phyloP scores from a whole-genome alignment of 345 rosid species.

The Physaria fendleri region DNA sequence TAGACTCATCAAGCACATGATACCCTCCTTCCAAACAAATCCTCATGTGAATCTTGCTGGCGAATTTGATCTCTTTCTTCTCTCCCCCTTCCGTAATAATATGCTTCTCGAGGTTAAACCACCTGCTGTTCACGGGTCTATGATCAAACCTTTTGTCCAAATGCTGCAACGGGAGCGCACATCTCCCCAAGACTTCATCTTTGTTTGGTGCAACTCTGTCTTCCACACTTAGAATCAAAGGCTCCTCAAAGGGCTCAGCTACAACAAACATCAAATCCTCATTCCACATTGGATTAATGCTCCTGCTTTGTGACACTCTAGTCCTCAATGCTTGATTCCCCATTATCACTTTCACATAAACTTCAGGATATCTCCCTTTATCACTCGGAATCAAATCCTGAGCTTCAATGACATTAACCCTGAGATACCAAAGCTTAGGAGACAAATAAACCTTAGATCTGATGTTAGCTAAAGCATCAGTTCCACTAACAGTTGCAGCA shows the following conservation, averaged over 20 bases:
- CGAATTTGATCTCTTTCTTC: constrained; percentile 68
- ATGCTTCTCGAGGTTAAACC: constrained; percentile 85
- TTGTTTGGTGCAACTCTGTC: constrained; percentile 65
- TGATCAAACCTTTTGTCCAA: constrained; percentile 69
- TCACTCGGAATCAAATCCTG: constrained; percentile 71
- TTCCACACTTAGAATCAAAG: constrained; percentile 59
- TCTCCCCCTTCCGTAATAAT: constrained; percentile 52
- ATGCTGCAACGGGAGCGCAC: constrained; percentile 42
- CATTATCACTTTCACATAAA: constrained; percentile 54
- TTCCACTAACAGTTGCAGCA: constrained; percentile 58
- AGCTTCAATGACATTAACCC: constrained; percentile 90
- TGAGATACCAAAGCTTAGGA: constrained; percentile 88
- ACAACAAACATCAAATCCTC: constrained; percentile 92
- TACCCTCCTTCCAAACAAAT: constrained; percentile 86
- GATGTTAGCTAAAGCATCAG: constrained; percentile 50
- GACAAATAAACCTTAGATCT: constrained; percentile 87
- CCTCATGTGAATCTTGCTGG: constrained; percentile 83
- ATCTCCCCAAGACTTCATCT: constrained; percentile 64
- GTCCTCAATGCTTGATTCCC: constrained; percentile 61
- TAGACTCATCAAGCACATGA: constrained; percentile 93
- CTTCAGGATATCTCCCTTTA: constrained; percentile 72
- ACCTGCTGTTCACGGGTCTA: constrained; percentile 53
- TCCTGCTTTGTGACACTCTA: constrained; percentile 49
- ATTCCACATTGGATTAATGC: constrained; percentile 82
- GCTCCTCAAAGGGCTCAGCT: constrained; percentile 88